A percentile compares a stretch with the other conserved stretches of the same genome.
Evolutionary conservation across 2,329 filamentous ascomycete species (phyloP).

Genomic region (Fusarium sp.): DNA sequence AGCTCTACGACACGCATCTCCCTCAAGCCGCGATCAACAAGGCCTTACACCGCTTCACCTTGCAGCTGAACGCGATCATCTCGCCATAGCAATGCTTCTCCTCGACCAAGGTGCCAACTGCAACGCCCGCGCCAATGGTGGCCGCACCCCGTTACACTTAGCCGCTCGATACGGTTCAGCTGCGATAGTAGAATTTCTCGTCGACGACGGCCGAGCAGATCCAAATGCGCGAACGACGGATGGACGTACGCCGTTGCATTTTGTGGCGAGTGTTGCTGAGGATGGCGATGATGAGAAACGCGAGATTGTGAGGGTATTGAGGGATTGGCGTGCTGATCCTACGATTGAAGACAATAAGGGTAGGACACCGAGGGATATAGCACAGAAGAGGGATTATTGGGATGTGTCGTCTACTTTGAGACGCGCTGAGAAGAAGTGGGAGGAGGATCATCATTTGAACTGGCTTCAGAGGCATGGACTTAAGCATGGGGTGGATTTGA

Average conservation of each 20-base stretch:
- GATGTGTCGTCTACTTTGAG: slow-evolving; percentile 53
- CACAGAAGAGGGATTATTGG: slow-evolving; percentile 53
- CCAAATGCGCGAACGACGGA: slow-evolving; percentile 50
- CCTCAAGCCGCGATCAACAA: slow-evolving; percentile 49
- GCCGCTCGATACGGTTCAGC: slow-evolving; percentile 52
- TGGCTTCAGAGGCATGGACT: slow-evolving; percentile 52
- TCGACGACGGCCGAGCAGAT: slow-evolving; percentile 52
- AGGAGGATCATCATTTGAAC: slow-evolving; percentile 51
- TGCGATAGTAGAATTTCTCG: slow-evolving; percentile 52
- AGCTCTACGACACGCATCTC: slow-evolving; percentile 46
- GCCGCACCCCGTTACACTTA: slow-evolving; percentile 53
- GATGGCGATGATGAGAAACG: slow-evolving; percentile 53
- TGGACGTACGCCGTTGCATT: slow-evolving; percentile 54
- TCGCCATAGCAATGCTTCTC: slow-evolving; percentile 55
- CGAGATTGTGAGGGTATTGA: slow-evolving; percentile 51
- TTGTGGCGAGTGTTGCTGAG: slow-evolving; percentile 51
- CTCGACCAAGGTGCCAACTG: slow-evolving; percentile 50
- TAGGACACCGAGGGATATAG: slow-evolving; percentile 51
- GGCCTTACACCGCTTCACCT: slow-evolving; percentile 53
- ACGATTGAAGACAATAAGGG: slow-evolving; percentile 48
- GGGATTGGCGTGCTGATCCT: slow-evolving; percentile 52
- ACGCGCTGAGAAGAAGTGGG: slow-evolving; percentile 55
- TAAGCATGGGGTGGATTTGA: slow-evolving; percentile 5
- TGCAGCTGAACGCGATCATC: slow-evolving; percentile 52
- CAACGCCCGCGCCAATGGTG: slow-evolving; percentile 50